Evolutionary conservation across 129 eudicot species (phyloP).

Genomic region (Oenanthe sinensis): DNA sequence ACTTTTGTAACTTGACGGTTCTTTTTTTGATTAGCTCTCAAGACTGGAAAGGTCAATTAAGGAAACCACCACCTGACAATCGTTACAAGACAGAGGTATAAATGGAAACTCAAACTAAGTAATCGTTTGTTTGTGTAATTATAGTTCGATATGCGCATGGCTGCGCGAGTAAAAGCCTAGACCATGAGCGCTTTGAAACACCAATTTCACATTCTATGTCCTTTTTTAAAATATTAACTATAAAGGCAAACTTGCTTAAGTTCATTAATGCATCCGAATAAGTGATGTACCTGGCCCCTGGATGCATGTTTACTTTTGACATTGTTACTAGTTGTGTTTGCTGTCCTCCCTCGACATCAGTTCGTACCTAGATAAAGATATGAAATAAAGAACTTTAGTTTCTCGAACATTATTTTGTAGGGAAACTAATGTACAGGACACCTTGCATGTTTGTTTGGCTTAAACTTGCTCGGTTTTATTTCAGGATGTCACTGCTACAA

Average conservation of each 20-base stretch:
- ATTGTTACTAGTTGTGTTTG: not conserved
- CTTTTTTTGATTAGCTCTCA: constrained; percentile 37
- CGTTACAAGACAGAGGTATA: constrained; percentile 74
- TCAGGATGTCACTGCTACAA: constrained; percentile 71
- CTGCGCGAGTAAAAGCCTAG: not conserved
- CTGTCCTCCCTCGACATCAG: not conserved
- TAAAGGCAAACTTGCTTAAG: not conserved
- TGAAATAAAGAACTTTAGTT: not conserved
- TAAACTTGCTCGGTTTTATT: constrained; percentile 5
- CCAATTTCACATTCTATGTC: not conserved
- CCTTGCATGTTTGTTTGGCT: not conserved
- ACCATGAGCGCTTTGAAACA: not conserved
- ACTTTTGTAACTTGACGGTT: not conserved
- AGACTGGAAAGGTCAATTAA: constrained; percentile 58
- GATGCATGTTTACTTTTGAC: not conserved
- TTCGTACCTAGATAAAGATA: not conserved
- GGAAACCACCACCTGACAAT: constrained; percentile 50
- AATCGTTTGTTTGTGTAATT: not conserved
- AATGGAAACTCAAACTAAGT: not conserved
- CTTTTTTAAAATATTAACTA: not conserved
- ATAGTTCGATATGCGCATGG: not conserved
- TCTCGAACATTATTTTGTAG: not conserved
- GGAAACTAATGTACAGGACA: not conserved
- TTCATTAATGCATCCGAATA: not conserved
- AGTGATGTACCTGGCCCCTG: not conserved